Percentiles rank a stretch among this genome's conserved stretches.
Evolutionary conservation across 768 basidiomycete genomes (phyloP).

Genomic region (Podaxis mareebaensis): DNA sequence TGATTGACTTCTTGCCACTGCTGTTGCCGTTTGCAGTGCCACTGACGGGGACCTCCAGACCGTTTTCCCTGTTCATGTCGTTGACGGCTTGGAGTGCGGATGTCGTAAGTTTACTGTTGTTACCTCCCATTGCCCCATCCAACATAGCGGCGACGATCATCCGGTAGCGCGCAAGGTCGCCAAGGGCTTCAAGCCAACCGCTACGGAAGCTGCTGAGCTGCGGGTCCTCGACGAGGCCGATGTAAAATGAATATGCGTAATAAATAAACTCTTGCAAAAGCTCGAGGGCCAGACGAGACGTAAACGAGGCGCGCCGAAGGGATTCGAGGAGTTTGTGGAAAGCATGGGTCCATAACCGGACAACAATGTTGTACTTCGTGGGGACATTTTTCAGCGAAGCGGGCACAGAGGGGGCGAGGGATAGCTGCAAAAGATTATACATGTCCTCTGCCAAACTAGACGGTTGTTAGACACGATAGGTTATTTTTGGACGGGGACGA

Average conservation of each 20-base stretch:
- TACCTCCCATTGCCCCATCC: constrained; percentile 42
- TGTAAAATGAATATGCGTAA: constrained; percentile 94
- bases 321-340: constrained; percentile 92
- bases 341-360: constrained; percentile 87
- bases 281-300: constrained; percentile 73
- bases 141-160: constrained; percentile 95
- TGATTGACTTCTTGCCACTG: constrained; percentile 37
- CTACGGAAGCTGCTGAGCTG: constrained; percentile 67
- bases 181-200: constrained; percentile 95
- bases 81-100: constrained; percentile 48
- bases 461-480: constrained; percentile 2
- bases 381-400: constrained; percentile 88
- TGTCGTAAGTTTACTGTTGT: constrained; percentile 47
- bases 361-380: constrained; percentile 93
- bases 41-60: constrained; percentile 19
- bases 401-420: constrained; percentile 84
- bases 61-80: constrained; percentile 35
- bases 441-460: constrained; percentile 85
- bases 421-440: constrained; percentile 84
- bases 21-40: constrained; percentile 22
- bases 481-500: constrained; percentile 13
- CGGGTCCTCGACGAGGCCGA: constrained; percentile 83
- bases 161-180: constrained; percentile 91
- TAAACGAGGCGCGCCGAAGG: constrained; percentile 81
- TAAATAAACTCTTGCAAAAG: constrained; percentile 94